Evolutionary conservation across 2,329 filamentous ascomycete species (phyloP).

Genomic region (Truncatella angustata): DNA sequence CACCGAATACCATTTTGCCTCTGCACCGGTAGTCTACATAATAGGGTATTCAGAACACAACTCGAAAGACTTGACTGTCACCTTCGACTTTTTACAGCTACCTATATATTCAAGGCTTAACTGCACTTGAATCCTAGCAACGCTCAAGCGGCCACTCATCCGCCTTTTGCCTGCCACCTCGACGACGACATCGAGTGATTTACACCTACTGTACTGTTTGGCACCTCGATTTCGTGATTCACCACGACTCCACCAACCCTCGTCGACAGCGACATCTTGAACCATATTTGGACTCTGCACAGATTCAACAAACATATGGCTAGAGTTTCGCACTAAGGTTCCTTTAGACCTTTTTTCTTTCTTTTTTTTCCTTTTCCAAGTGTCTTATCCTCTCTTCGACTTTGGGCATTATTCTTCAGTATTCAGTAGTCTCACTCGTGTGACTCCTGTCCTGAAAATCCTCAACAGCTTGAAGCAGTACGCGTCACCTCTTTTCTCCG

Average conservation of each 20-base stretch:
- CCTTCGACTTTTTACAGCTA: not conserved
- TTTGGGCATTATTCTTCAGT: constrained; percentile 15
- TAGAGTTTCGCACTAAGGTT: constrained; percentile 9
- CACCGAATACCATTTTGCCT: constrained; percentile 6
- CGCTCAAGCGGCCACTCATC: no score
- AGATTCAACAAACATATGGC: constrained; percentile 9
- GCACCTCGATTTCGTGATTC: no score
- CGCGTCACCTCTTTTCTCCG: constrained; percentile 20
- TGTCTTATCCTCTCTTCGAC: constrained; percentile 5
- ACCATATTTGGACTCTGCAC: not conserved
- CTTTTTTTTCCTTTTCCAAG: constrained; percentile 2
- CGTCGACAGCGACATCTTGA: not conserved
- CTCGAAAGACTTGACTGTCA: constrained; percentile 10
- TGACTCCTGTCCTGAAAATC: constrained; percentile 20
- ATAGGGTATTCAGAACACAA: not conserved
- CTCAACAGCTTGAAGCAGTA: constrained; percentile 41
- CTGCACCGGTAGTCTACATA: constrained; percentile 1
- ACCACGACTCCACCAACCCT: not conserved
- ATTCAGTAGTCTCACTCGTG: constrained; percentile 21
- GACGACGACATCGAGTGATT: no score
- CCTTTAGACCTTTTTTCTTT: constrained; percentile 1
- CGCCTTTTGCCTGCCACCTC: no score
- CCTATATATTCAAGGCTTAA: constrained; percentile 7
- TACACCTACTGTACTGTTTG: no score
- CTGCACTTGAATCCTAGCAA: constrained; percentile 5